Evolutionary conservation across 148 eudicot genomes (phyloP).

Genomic region (Amaranthus cruentus): DNA sequence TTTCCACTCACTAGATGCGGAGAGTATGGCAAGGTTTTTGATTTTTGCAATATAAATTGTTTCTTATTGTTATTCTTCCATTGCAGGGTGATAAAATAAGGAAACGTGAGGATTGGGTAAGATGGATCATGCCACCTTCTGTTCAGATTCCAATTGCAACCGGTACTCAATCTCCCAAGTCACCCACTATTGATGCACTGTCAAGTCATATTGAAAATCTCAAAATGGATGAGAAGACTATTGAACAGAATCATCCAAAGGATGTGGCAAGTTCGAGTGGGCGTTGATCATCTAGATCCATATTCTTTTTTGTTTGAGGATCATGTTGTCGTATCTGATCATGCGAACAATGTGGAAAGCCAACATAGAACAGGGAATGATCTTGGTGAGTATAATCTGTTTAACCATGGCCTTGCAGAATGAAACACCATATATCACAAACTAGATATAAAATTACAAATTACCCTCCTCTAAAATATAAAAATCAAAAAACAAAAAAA

Average conservation of each 20-base stretch:
- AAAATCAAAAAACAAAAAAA: background rate
- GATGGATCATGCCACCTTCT: slow-evolving; percentile 61
- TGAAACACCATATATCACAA: slow-evolving; percentile 17
- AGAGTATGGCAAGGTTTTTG: background rate
- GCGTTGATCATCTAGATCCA: slow-evolving; percentile 17
- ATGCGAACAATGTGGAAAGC: background rate
- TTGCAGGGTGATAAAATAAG: slow-evolving; percentile 72
- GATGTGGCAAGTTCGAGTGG: slow-evolving; percentile 24
- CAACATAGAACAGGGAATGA: slow-evolving; percentile 8
- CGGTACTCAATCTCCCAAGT: slow-evolving; percentile 33
- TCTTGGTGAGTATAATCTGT: slow-evolving; percentile 22
- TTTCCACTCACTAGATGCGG: background rate
- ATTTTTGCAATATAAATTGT: background rate
- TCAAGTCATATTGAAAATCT: slow-evolving; percentile 37
- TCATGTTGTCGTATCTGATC: slow-evolving; percentile 10
- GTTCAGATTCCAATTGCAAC: slow-evolving; percentile 29
- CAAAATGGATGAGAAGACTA: slow-evolving; percentile 37
- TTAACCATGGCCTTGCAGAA: slow-evolving; percentile 5
- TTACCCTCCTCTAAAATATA: background rate
- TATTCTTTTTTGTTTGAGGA: background rate
- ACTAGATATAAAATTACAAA: slow-evolving; percentile 7
- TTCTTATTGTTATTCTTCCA: background rate
- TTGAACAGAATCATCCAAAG: slow-evolving; percentile 8
- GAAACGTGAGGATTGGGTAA: slow-evolving; percentile 57
- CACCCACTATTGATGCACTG: slow-evolving; percentile 25